Conservation (phyloP, 2,329 filamentous ascomycete species). For the Neurospora sp. region DNA sequence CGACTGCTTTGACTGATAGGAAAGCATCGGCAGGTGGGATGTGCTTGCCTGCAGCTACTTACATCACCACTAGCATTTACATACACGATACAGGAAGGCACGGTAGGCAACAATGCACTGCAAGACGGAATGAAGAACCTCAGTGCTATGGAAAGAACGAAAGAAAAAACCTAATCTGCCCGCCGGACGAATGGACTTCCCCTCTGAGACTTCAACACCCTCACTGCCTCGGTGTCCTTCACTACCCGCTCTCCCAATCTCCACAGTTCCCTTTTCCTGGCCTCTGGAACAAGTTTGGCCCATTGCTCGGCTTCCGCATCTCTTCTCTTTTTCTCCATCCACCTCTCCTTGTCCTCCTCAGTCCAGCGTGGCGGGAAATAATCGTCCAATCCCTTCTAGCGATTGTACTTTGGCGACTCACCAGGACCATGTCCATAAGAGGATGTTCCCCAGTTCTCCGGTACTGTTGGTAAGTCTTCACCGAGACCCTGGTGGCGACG, state of each 20-base stretch:
- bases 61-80: background rate
- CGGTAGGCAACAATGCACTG: background rate
- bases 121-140: too few relatives aligned
- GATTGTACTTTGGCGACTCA: too few relatives aligned
- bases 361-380: background rate
- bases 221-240: background rate
- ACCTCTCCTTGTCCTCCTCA: background rate
- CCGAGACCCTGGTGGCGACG: background rate
- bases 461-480: background rate
- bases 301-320: background rate
- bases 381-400: background rate
- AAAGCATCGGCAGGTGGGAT: background rate
- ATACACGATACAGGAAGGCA: background rate
- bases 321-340: background rate
- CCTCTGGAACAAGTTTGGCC: background rate
- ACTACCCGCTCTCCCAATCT: background rate
- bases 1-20: too few relatives aligned
- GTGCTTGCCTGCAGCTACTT: background rate
- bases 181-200: background rate
- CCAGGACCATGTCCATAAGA: too few relatives aligned
- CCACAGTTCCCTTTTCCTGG: background rate
- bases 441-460: background rate
- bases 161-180: background rate
- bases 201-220: background rate
- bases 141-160: too few relatives aligned